A percentile compares a stretch with the other conserved stretches of the same genome.
Evolutionary conservation across 2,329 filamentous ascomycete genomes (phyloP).

Genomic region (Penicillium sp.): DNA sequence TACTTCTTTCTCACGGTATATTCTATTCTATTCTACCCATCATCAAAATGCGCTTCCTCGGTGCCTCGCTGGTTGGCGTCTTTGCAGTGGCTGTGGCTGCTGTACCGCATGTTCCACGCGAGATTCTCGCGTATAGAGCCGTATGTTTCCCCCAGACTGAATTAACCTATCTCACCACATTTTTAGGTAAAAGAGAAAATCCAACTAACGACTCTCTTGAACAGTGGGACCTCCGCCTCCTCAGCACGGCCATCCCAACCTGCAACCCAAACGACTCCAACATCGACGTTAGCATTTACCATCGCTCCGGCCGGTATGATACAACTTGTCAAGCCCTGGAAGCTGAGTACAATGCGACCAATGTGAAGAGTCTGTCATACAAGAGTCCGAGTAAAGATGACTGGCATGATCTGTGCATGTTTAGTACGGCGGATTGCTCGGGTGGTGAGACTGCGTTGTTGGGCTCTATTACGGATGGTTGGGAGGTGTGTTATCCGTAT

Average conservation of each 20-base stretch:
- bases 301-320: constrained; percentile 23
- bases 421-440: constrained; percentile 21
- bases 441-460: constrained; percentile 11
- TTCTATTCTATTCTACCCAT: not conserved
- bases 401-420: constrained; percentile 34
- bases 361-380: constrained; percentile 35
- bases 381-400: constrained; percentile 29
- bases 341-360: constrained; percentile 17
- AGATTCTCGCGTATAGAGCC: constrained; percentile 27
- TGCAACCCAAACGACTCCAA: constrained; percentile 34
- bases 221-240: constrained; percentile 41
- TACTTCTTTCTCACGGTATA: not conserved
- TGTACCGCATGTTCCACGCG: constrained; percentile 5
- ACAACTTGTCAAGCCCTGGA: constrained; percentile 22
- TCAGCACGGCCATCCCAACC: constrained; percentile 36
- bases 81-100: constrained; percentile 3
- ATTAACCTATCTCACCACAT: not conserved
- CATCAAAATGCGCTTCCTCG: constrained; percentile 13
- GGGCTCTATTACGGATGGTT: constrained; percentile 29
- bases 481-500: constrained; percentile 36
- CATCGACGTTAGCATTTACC: constrained; percentile 28
- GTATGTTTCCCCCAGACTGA: constrained; percentile 20
- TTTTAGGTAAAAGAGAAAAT: not conserved
- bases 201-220: not conserved
- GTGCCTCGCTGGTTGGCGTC: constrained; percentile 2